Percentiles rank a stretch among this genome's conserved stretches.
Conservation (phyloP, 2,329 filamentous ascomycete genomes). For the Venturiaceae sp. region DNA sequence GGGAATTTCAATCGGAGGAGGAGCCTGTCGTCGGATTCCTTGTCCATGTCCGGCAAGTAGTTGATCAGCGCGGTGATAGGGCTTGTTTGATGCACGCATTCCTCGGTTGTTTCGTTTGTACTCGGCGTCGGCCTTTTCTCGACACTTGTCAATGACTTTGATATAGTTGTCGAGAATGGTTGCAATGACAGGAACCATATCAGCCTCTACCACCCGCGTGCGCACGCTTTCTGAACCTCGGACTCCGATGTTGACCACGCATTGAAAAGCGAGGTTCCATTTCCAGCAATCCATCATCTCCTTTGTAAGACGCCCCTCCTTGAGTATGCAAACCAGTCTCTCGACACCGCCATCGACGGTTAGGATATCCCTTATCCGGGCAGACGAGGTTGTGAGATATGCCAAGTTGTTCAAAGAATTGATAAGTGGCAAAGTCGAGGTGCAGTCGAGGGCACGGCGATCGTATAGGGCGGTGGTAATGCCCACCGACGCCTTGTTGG, state of each 20-base stretch:
- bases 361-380: slow-evolving; percentile 92
- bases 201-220: slow-evolving; percentile 91
- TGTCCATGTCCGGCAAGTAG: slow-evolving; percentile 1
- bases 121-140: slow-evolving; percentile 76
- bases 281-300: slow-evolving; percentile 99
- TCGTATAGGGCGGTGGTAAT: slow-evolving; percentile 98
- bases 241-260: slow-evolving; percentile 97
- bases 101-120: slow-evolving; percentile 48
- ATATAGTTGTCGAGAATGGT: slow-evolving; percentile 98
- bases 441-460: slow-evolving; percentile 93
- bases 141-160: slow-evolving; percentile 85
- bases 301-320: slow-evolving; percentile 83
- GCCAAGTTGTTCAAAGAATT: slow-evolving; percentile 98
- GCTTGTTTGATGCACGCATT: not conserved
- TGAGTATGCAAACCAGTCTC: slow-evolving; percentile 91
- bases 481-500: slow-evolving; percentile 98
- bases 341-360: slow-evolving; percentile 99
- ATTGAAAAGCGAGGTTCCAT: slow-evolving; percentile 98
- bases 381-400: slow-evolving; percentile 95
- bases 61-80: not conserved
- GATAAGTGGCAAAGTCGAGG: slow-evolving; percentile 92
- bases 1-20: slow-evolving; percentile 77
- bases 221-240: slow-evolving; percentile 89
- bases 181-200: slow-evolving; percentile 98
- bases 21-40: slow-evolving; percentile 60